These are phyloP conservation scores for Ammopiptanthus mongolicus DNA, from an alignment of 306 rosid genomes.

Conservation along the genomic window DNA sequence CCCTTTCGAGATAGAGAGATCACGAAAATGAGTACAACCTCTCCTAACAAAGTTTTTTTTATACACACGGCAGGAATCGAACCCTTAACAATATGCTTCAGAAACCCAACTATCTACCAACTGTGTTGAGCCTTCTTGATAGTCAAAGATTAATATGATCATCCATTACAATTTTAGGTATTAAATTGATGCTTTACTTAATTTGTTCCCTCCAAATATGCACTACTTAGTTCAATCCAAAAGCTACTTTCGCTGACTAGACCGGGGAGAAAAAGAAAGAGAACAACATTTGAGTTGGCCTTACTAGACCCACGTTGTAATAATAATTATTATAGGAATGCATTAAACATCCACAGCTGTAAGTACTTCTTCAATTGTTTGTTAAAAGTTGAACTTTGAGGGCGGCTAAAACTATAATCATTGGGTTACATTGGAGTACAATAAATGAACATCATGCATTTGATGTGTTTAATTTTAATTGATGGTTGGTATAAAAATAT, in stretches of 20 bases:
- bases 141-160: no score
- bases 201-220: no score
- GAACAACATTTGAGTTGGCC: background rate
- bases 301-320: slow-evolving; percentile 21
- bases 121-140: no score
- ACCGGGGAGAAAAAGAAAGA: background rate
- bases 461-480: background rate
- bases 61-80: no score
- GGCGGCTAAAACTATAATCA: slow-evolving; percentile 29
- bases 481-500: background rate
- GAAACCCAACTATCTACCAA: no score
- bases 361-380: slow-evolving; percentile 7
- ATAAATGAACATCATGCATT: background rate
- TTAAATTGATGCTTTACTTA: no score
- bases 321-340: slow-evolving; percentile 6
- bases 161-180: no score
- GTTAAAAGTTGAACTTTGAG: slow-evolving; percentile 31
- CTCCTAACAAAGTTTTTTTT: no score
- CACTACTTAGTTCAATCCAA: background rate
- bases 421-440: background rate
- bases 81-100: no score
- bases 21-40: no score
- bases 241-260: slow-evolving; percentile 10
- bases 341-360: slow-evolving; percentile 21
- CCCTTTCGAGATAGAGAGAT: no score